These are phyloP conservation scores for Aspergillus sp. DNA, from an alignment of 2,329 filamentous ascomycete genomes.

Conservation along the genomic window DNA sequence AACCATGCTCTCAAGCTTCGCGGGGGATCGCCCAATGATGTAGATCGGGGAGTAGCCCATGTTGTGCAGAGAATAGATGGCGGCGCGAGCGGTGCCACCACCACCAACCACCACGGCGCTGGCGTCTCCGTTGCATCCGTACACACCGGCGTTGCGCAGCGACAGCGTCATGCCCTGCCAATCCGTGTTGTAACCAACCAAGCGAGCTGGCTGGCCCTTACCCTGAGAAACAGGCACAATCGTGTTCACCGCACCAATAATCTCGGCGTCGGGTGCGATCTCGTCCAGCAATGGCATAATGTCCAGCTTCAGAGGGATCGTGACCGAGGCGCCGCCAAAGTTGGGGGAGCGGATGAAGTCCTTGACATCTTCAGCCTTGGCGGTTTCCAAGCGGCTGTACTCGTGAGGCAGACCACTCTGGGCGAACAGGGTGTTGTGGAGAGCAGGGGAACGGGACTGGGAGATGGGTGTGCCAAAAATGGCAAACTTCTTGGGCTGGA, in stretches of 20 bases:
- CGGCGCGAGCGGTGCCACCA: conserved; percentile 88
- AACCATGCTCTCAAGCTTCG: conserved; percentile 68
- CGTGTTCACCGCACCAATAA: conserved; percentile 93
- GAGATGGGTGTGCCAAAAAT: conserved; percentile 85
- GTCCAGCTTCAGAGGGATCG: conserved; percentile 90
- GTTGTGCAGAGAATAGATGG: conserved; percentile 80
- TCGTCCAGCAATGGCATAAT: conserved; percentile 80
- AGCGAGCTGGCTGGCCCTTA: conserved; percentile 48
- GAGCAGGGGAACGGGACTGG: conserved; percentile 78
- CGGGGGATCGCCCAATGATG: conserved; percentile 73
- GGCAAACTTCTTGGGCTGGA: conserved; percentile 75
- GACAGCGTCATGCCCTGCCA: conserved; percentile 89
- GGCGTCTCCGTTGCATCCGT: conserved; percentile 39
- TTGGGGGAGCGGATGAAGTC: conserved; percentile 67
- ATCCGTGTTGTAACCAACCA: conserved; percentile 91
- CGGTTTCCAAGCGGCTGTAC: conserved; percentile 78
- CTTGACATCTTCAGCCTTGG: conserved; percentile 60
- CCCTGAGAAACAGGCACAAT: conserved; percentile 65
- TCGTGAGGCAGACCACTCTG: conserved; percentile 77
- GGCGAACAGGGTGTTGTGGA: conserved; percentile 84
- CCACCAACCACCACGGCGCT: conserved; percentile 83
- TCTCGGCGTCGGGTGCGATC: conserved; percentile 73
- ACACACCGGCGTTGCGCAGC: conserved; percentile 68
- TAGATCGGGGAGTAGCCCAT: conserved; percentile 87
- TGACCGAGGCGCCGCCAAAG: conserved; percentile 93